A percentile compares a stretch with the other conserved stretches of the same genome.
Conservation (phyloP, 2,329 filamentous ascomycete genomes). For the Fusarium tanahbumbuense region DNA sequence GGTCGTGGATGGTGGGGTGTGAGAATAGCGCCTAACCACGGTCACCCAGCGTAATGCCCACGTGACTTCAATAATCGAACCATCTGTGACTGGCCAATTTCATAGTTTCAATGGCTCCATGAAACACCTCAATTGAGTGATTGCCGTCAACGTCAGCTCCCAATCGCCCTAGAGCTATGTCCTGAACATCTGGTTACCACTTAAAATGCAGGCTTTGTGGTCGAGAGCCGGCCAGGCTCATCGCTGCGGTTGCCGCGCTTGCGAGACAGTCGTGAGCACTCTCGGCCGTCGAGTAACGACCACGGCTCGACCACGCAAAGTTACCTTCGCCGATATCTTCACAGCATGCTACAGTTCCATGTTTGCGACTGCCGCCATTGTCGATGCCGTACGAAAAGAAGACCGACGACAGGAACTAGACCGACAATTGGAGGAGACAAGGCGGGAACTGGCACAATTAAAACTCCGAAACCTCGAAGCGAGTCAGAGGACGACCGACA, state of each 20-base stretch:
- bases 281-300: slow-evolving; percentile 64
- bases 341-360: slow-evolving; percentile 76
- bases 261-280: slow-evolving; percentile 62
- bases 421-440: slow-evolving; percentile 66
- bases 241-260: slow-evolving; percentile 72
- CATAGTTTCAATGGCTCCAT: slow-evolving; percentile 24
- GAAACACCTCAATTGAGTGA: slow-evolving; percentile 44
- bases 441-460: slow-evolving; percentile 57
- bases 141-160: slow-evolving; percentile 19
- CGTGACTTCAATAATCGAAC: slow-evolving; percentile 46
- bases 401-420: slow-evolving; percentile 71
- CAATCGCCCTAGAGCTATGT: slow-evolving; percentile 42
- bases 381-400: slow-evolving; percentile 71
- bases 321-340: slow-evolving; percentile 65
- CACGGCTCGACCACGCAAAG: slow-evolving; percentile 60
- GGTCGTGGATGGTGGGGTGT: slow-evolving; percentile 45
- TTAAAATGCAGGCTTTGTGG: slow-evolving; percentile 75
- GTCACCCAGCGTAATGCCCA: slow-evolving; percentile 12
- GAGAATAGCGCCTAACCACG: slow-evolving; percentile 34
- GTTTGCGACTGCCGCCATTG: slow-evolving; percentile 71
- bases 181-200: slow-evolving; percentile 17
- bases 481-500: slow-evolving; percentile 23
- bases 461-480: slow-evolving; percentile 47
- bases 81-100: slow-evolving; percentile 44
- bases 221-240: slow-evolving; percentile 73